A percentile compares a stretch with the other conserved stretches of the same genome.
Conservation (phyloP, 2,329 filamentous ascomycete genomes). For the Colletotrichum sp. region DNA sequence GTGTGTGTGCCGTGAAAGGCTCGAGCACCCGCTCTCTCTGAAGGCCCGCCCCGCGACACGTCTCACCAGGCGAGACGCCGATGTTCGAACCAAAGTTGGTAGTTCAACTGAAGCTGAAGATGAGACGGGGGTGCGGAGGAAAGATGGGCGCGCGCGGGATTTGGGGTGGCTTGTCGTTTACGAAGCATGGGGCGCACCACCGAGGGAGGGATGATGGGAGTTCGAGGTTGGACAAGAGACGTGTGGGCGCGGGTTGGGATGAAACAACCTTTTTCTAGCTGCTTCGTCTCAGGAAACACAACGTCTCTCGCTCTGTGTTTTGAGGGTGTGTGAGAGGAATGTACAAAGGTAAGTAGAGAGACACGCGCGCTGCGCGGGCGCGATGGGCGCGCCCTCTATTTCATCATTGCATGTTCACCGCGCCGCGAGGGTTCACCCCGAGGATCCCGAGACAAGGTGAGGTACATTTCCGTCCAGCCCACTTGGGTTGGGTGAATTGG, state of each 20-base stretch:
- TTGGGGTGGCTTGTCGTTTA: background rate
- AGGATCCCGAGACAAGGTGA: background rate
- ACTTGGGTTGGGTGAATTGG: background rate
- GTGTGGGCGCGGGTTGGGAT: background rate
- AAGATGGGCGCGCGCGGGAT: background rate
- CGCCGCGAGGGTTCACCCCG: background rate
- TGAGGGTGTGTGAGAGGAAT: background rate
- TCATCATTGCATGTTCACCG: background rate
- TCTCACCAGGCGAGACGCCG: background rate
- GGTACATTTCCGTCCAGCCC: background rate
- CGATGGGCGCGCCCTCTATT: background rate
- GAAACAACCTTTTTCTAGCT: conserved; percentile 1
- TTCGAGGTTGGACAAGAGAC: background rate
- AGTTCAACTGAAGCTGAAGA: conserved; percentile 4
- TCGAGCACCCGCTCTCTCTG: background rate
- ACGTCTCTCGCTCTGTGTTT: background rate
- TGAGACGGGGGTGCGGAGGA: background rate
- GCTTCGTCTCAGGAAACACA: conserved; percentile 4
- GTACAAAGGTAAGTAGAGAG: background rate
- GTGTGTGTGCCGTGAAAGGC: background rate
- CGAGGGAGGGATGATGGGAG: background rate
- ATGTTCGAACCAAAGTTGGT: background rate
- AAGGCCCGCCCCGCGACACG: background rate
- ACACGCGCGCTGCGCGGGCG: background rate
- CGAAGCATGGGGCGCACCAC: background rate